Percentiles rank a stretch among this genome's conserved stretches.
phyloP scores from a whole-genome alignment of 768 basidiomycete species.

The Tremella mesenterica region DNA sequence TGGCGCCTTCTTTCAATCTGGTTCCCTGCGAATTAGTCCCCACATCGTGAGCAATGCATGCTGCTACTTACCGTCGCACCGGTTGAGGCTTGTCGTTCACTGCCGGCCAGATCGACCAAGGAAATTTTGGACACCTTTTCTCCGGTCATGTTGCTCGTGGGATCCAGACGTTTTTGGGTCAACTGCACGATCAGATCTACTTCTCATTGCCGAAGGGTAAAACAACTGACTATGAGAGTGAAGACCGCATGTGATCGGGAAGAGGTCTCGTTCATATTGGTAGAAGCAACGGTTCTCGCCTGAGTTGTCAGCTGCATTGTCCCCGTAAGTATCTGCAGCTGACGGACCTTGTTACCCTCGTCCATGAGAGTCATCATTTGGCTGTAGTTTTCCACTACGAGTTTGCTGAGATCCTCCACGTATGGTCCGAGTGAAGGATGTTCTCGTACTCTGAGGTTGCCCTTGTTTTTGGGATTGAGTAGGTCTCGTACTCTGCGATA shows the following conservation, averaged over 20 bases:
- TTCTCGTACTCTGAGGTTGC: slow-evolving; percentile 92
- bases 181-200: slow-evolving; percentile 49
- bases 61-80: slow-evolving; percentile 60
- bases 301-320: slow-evolving; percentile 15
- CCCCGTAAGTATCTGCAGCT: not conserved
- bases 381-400: slow-evolving; percentile 79
- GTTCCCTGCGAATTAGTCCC: slow-evolving; percentile 51
- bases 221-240: slow-evolving; percentile 53
- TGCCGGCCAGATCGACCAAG: slow-evolving; percentile 93
- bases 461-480: slow-evolving; percentile 91
- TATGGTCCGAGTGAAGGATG: slow-evolving; percentile 85
- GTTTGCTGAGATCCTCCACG: slow-evolving; percentile 91
- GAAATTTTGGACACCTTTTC: slow-evolving; percentile 99
- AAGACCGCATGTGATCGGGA: slow-evolving; percentile 98
- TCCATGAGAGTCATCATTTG: slow-evolving; percentile 99
- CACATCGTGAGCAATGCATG: not conserved
- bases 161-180: slow-evolving; percentile 82
- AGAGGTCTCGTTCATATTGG: slow-evolving; percentile 99
- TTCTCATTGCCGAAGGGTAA: not conserved
- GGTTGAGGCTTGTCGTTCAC: slow-evolving; percentile 93
- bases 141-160: slow-evolving; percentile 74
- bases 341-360: slow-evolving; percentile 76
- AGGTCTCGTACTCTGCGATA: slow-evolving; percentile 89
- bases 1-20: slow-evolving; percentile 91
- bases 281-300: slow-evolving; percentile 93